Evolutionary conservation across 495 filamentous ascomycete genomes (phyloP).

Genomic region (Talaromyces trachyspermus): DNA sequence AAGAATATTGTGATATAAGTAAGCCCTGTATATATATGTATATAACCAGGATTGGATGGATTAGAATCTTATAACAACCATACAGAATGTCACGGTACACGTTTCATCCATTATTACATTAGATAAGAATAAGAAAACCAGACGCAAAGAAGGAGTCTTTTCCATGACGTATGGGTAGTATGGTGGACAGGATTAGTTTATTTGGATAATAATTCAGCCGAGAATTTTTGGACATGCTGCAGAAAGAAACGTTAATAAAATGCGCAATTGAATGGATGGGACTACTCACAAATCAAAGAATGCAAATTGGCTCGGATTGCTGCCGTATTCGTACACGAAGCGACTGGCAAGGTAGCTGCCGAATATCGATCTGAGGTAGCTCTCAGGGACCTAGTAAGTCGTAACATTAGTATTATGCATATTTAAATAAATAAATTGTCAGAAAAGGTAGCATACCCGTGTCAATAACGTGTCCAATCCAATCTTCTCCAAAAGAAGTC

Average conservation of each 20-base stretch:
- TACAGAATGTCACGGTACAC: too few relatives aligned
- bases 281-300: conserved; percentile 93
- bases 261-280: neutral
- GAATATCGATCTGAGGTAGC: conserved; percentile 91
- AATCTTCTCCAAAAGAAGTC: conserved; percentile 77
- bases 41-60: too few relatives aligned
- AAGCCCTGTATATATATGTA: too few relatives aligned
- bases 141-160: too few relatives aligned
- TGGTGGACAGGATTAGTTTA: neutral
- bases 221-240: conserved; percentile 53
- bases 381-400: conserved; percentile 64
- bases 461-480: conserved; percentile 79
- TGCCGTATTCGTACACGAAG: conserved; percentile 93
- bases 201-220: conserved; percentile 10
- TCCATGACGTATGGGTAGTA: too few relatives aligned
- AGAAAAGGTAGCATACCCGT: conserved; percentile 42
- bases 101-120: too few relatives aligned
- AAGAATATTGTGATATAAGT: too few relatives aligned
- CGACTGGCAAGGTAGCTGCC: conserved; percentile 89
- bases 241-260: conserved; percentile 15
- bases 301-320: conserved; percentile 87
- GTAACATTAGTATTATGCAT: conserved; percentile 16
- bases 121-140: too few relatives aligned
- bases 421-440: conserved; percentile 1
- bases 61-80: too few relatives aligned